These are phyloP conservation scores for Musa beccarii DNA, from an alignment of 176 grass and related monocot genomes.

Conservation along the genomic window DNA sequence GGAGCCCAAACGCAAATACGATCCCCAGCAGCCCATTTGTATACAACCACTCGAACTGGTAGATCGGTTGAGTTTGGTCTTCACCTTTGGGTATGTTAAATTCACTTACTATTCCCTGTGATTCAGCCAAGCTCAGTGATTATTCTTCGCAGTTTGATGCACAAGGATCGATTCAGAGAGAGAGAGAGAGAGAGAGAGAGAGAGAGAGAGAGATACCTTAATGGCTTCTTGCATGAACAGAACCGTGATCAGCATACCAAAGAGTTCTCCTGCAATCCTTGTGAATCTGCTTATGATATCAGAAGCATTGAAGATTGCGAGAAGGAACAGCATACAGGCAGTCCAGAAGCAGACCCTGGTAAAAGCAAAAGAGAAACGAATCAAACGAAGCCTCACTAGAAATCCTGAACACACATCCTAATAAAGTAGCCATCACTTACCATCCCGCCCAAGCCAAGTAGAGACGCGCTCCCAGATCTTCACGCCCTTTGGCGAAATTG, in stretches of 20 bases:
- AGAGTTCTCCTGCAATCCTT: slow-evolving; percentile 88
- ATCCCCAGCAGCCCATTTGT: slow-evolving; percentile 69
- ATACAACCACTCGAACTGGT: slow-evolving; percentile 80
- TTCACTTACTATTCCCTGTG: slow-evolving; percentile 65
- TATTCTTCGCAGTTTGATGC: not conserved
- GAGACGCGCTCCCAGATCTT: slow-evolving; percentile 42
- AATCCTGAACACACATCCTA: not conserved
- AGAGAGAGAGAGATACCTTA: slow-evolving; percentile 34
- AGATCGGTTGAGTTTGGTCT: slow-evolving; percentile 22
- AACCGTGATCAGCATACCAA: slow-evolving; percentile 93
- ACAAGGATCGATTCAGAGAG: not conserved
- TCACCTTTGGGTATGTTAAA: slow-evolving; percentile 47
- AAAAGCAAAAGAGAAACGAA: slow-evolving; percentile 12
- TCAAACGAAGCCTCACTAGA: slow-evolving; percentile 5
- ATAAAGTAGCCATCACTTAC: slow-evolving; percentile 18
- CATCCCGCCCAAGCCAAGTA: slow-evolving; percentile 92
- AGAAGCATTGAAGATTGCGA: slow-evolving; percentile 80
- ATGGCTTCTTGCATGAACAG: slow-evolving; percentile 86
- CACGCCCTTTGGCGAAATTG: slow-evolving; percentile 54
- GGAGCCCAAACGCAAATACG: slow-evolving; percentile 64
- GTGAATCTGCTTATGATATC: slow-evolving; percentile 82
- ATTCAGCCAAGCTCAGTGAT: not conserved
- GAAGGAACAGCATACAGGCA: slow-evolving; percentile 56
- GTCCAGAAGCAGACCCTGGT: slow-evolving; percentile 96
- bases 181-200: not conserved